Conservation (phyloP, 345 rosid genomes). For the Crucihimalaya himalaica region DNA sequence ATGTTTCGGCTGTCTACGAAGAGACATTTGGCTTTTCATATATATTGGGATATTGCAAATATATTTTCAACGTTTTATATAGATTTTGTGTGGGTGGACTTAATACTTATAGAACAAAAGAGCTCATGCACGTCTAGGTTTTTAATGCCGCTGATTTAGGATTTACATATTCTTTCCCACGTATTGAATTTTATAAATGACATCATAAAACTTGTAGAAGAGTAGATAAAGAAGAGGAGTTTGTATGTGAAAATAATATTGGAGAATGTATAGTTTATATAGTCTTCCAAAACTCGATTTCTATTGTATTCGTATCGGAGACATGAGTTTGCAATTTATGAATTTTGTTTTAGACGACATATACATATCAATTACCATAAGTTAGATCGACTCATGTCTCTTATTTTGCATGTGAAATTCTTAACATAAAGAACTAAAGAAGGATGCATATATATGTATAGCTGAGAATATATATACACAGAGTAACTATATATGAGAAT, state of each 20-base stretch:
- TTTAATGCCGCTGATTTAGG: neutral
- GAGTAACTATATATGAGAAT: neutral
- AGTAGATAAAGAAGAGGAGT: neutral
- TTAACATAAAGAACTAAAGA: neutral
- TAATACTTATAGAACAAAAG: neutral
- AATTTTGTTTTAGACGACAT: neutral
- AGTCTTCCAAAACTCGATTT: neutral
- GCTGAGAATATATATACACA: neutral
- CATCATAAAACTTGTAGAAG: neutral
- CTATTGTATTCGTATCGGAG: neutral
- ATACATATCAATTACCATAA: no score
- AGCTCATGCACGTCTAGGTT: constrained; percentile 27
- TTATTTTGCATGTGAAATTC: no score
- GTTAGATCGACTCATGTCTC: no score
- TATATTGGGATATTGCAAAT: constrained; percentile 20
- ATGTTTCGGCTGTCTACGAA: constrained; percentile 32
- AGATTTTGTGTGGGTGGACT: neutral
- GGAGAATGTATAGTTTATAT: neutral
- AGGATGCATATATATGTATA: neutral
- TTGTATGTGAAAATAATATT: neutral
- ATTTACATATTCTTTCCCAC: constrained; percentile 22
- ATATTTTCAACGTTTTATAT: constrained; percentile 17
- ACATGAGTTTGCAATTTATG: neutral
- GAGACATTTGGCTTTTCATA: constrained; percentile 43
- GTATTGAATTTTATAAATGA: neutral